A percentile compares a stretch with the other conserved stretches of the same genome.
These are phyloP conservation scores for Halophytophthora batemanensis DNA, from an alignment of 352 stramenopile genomes.

Conservation along the genomic window DNA sequence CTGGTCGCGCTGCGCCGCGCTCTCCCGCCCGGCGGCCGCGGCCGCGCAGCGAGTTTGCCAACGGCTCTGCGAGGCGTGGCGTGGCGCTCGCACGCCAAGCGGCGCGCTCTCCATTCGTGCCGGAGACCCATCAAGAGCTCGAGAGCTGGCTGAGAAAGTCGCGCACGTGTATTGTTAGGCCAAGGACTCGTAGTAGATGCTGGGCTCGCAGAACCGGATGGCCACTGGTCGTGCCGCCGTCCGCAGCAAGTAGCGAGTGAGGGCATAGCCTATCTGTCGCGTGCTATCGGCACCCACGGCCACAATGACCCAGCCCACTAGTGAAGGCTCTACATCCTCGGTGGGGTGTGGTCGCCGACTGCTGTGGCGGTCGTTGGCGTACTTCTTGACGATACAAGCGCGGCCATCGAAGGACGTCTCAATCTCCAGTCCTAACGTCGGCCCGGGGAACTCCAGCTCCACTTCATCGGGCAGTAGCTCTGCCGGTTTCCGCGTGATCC, in stretches of 20 bases:
- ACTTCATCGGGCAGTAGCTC: slow-evolving; percentile 50
- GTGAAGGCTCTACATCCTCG: slow-evolving; percentile 22
- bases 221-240: slow-evolving; percentile 56
- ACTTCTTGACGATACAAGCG: slow-evolving; percentile 64
- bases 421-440: slow-evolving; percentile 61
- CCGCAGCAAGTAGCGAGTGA: slow-evolving; percentile 72
- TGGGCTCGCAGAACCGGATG: slow-evolving; percentile 76
- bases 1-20: too few relatives aligned
- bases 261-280: slow-evolving; percentile 55
- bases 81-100: neutral
- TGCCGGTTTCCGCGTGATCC: slow-evolving; percentile 49
- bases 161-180: slow-evolving; percentile 7
- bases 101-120: too few relatives aligned
- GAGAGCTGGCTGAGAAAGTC: too few relatives aligned
- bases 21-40: too few relatives aligned
- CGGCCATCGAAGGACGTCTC: slow-evolving; percentile 75
- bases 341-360: slow-evolving; percentile 21
- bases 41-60: neutral
- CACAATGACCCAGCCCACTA: slow-evolving; percentile 62
- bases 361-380: slow-evolving; percentile 39
- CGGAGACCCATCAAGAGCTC: too few relatives aligned
- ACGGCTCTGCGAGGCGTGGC: neutral
- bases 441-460: slow-evolving; percentile 61
- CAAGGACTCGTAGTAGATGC: slow-evolving; percentile 70
- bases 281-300: slow-evolving; percentile 71